phyloP scores from a whole-genome alignment of 495 filamentous ascomycete genomes.

The Penicillium flavigenum region DNA sequence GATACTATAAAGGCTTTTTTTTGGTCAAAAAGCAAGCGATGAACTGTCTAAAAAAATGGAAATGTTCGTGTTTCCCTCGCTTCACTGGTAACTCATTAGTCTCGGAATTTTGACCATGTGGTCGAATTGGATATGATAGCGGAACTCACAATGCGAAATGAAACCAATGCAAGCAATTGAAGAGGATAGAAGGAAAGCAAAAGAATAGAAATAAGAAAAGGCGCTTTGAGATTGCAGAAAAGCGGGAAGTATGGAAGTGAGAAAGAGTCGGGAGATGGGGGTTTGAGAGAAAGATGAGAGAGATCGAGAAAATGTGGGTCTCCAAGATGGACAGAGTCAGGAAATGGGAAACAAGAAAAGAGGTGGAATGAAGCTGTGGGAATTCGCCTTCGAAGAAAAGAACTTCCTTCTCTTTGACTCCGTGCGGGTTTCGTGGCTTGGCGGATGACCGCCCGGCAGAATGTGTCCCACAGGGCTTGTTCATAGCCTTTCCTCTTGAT shows the following conservation, averaged over 20 bases:
- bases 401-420: slow-evolving; percentile 29
- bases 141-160: slow-evolving; percentile 40
- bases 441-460: slow-evolving; percentile 31
- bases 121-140: slow-evolving; percentile 9
- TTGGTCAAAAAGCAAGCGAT: slow-evolving; percentile 6
- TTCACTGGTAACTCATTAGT: slow-evolving; percentile 23
- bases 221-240: slow-evolving; percentile 18
- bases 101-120: neutral
- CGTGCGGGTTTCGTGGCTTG: slow-evolving; percentile 36
- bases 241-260: slow-evolving; percentile 26
- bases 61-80: slow-evolving; percentile 19
- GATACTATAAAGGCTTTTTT: slow-evolving; percentile 2
- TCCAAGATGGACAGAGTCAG: slow-evolving; percentile 11
- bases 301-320: slow-evolving; percentile 16
- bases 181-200: slow-evolving; percentile 22
- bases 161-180: slow-evolving; percentile 32
- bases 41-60: slow-evolving; percentile 17
- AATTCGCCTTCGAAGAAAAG: slow-evolving; percentile 38
- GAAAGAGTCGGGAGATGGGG: slow-evolving; percentile 25
- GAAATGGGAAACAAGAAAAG: slow-evolving; percentile 17
- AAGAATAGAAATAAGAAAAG: slow-evolving; percentile 14
- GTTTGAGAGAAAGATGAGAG: slow-evolving; percentile 11
- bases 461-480: neutral
- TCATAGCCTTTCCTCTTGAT: too few relatives aligned
- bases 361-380: slow-evolving; percentile 30